Percentiles rank a stretch among this genome's conserved stretches.
phyloP scores from a whole-genome alignment of 2,329 filamentous ascomycete genomes.

The Botrytis cinerea region DNA sequence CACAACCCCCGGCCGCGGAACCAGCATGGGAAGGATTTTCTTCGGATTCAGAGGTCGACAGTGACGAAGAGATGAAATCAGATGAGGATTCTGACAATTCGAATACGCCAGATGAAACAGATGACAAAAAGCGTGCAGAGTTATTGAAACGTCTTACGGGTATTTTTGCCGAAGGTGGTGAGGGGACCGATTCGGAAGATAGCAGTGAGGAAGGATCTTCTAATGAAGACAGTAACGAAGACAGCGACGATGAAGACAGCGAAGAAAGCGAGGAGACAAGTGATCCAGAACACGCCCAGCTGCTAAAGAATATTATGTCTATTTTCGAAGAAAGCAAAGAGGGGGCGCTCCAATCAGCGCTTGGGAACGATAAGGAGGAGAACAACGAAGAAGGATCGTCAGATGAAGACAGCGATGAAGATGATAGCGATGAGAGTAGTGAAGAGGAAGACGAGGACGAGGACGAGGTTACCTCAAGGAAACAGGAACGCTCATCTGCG shows the following conservation, averaged over 20 bases:
- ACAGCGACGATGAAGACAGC: not conserved
- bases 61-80: constrained; percentile 41
- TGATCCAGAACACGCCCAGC: constrained; percentile 10
- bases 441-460: constrained; percentile 37
- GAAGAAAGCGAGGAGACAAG: constrained; percentile 9
- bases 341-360: not conserved
- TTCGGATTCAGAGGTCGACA: constrained; percentile 49
- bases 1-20: constrained; percentile 48
- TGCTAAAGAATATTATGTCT: constrained; percentile 8
- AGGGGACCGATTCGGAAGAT: constrained; percentile 3
- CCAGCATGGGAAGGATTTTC: constrained; percentile 63
- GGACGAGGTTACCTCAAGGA: constrained; percentile 41
- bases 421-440: constrained; percentile 32
- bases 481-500: constrained; percentile 56
- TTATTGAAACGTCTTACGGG: constrained; percentile 17
- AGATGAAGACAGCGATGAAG: constrained; percentile 23
- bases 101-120: constrained; percentile 31
- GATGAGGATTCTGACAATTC: constrained; percentile 43
- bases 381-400: constrained; percentile 32
- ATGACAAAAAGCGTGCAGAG: not conserved
- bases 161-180: constrained; percentile 4
- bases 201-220: constrained; percentile 10
- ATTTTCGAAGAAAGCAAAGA: constrained; percentile 19
- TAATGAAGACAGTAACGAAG: not conserved
- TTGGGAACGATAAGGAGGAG: constrained; percentile 29